Evolutionary conservation across 2,329 filamentous ascomycete species (phyloP).

Genomic region (Fusarium nurragi): DNA sequence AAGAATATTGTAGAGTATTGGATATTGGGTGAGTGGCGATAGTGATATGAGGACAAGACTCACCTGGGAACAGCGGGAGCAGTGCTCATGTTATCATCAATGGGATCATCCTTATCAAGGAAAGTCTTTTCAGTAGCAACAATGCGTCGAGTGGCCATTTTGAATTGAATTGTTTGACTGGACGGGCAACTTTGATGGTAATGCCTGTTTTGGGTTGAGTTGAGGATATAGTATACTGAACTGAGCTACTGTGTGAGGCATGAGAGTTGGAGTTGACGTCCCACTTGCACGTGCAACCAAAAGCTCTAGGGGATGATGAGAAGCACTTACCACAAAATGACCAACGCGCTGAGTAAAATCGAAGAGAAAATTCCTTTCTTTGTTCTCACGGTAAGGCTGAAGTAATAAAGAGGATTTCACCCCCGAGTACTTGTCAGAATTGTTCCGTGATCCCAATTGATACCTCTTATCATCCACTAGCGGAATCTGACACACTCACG

Average conservation of each 20-base stretch:
- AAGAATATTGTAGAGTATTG: background rate
- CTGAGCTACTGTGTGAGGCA: background rate
- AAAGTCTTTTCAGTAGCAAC: constrained; percentile 72
- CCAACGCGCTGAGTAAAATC: background rate
- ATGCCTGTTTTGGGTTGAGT: constrained; percentile 13
- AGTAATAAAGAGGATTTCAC: background rate
- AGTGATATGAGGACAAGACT: constrained; percentile 47
- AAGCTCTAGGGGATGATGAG: background rate
- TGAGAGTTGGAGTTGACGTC: constrained; percentile 20
- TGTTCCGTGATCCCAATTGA: background rate
- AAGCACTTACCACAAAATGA: constrained; percentile 25
- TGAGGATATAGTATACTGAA: constrained; percentile 8
- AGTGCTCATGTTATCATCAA: constrained; percentile 72
- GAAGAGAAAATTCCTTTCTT: constrained; percentile 13
- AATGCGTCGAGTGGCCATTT: constrained; percentile 77
- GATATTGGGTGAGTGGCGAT: constrained; percentile 6
- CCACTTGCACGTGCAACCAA: constrained; percentile 41
- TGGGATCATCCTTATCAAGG: constrained; percentile 66
- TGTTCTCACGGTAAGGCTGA: constrained; percentile 3
- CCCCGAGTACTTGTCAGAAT: background rate
- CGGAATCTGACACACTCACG: constrained; percentile 26
- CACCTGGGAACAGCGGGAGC: constrained; percentile 86
- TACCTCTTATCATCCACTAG: background rate
- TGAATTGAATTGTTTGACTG: constrained; percentile 31
- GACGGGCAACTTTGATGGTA: constrained; percentile 16